Base-by-base conservation (phyloP, 1,139 yeast genomes). In the Protomyces pachydermus region DNA sequence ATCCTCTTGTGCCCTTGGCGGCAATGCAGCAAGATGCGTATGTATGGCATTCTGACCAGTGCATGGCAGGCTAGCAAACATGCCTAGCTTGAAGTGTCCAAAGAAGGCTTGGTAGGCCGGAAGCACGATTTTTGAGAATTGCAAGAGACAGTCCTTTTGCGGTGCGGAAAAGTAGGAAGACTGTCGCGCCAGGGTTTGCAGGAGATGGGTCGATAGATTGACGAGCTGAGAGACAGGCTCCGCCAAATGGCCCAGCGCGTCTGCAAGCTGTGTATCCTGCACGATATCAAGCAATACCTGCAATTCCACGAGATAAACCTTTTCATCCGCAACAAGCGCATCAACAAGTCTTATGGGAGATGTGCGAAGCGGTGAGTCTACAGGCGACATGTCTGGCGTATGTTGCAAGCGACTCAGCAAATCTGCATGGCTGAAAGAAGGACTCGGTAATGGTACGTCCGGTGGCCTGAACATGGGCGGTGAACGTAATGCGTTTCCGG, bases 381-480 rank as follows among this genome's bases (percentile, higher is more conserved):
- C 42, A 9, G 62, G 62, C 23, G 62, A 58, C 18, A 39, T 50
- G 4, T 39, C 34, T 10, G 62, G 62, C 16, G 62, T 58, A n/a
- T 52, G 32, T 35, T 39, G 42, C 9, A 58, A 34, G 16, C 34
- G 42, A 38, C 18, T 18, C 37, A 55, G 12, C 39, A 53, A 18
- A 16, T 58, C 62, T 28, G 42, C 42, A 10, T 51, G 51, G 32
- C 52, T 20, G 37, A 58, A 51, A 35, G 62, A 42, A 2, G 52
- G 56, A 2, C 46, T 37, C 8, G 62, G 62, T 16, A 52, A 39
- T 12, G 62, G 62, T 42, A 58, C 42, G 20, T 58, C 62, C 12
- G 62, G 62, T 18, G 62, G 62, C 23, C 35, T 12, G 23, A 58
- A 58, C 52, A 23, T 58, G 18, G 62, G 62, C 23, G 62, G 62